Percentiles rank a stretch among this genome's conserved stretches.
These are phyloP conservation scores for Fusarium avenaceum DNA, from an alignment of 2,329 filamentous ascomycete genomes.

Conservation along the genomic window DNA sequence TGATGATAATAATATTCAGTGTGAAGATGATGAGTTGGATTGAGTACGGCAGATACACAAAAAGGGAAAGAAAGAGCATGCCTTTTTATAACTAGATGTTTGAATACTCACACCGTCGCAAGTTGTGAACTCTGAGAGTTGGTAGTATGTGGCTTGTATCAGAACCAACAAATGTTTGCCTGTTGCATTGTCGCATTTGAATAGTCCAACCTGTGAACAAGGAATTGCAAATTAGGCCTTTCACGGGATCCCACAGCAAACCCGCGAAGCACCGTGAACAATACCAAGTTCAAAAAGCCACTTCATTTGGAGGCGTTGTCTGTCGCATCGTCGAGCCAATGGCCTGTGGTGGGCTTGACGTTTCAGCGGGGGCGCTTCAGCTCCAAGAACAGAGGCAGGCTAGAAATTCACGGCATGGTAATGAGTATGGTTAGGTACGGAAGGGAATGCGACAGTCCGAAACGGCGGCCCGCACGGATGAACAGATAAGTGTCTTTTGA, in stretches of 20 bases:
- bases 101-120: neutral
- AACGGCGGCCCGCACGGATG: neutral
- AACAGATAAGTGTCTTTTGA: neutral
- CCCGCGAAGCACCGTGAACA: constrained; percentile 29
- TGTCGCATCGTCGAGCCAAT: constrained; percentile 22
- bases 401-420: neutral
- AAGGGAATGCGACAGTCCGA: neutral
- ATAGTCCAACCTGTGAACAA: neutral
- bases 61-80: neutral
- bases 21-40: neutral
- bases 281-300: constrained; percentile 27
- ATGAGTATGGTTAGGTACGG: neutral
- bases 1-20: neutral
- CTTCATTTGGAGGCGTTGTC: constrained; percentile 16
- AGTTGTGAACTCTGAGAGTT: neutral
- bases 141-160: neutral
- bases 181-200: neutral
- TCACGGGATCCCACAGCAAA: constrained; percentile 18
- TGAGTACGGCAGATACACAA: neutral
- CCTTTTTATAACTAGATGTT: neutral
- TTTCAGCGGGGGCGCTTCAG: constrained; percentile 6
- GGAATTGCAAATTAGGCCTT: neutral
- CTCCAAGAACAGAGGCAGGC: constrained; percentile 3
- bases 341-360: neutral
- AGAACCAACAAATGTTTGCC: neutral